phyloP scores from a whole-genome alignment of 371 early-diverging fungal species.

The Actinomortierella wolfii region DNA sequence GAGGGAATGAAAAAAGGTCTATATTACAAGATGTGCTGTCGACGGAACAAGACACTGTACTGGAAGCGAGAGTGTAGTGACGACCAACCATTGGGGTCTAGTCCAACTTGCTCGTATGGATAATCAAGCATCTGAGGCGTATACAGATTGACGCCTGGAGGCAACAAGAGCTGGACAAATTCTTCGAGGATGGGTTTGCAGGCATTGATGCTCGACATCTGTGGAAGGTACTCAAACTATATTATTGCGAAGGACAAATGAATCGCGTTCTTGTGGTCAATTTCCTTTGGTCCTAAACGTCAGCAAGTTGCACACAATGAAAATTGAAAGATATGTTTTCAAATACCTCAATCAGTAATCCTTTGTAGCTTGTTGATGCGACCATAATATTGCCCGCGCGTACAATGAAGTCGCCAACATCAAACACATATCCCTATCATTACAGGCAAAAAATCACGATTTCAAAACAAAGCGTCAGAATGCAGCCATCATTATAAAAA shows the following conservation, averaged over 20 bases:
- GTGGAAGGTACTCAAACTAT: constrained; percentile 43
- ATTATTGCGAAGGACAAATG: too few species aligned
- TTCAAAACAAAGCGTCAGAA: too few species aligned
- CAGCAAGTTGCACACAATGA: too few species aligned
- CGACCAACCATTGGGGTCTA: constrained; percentile 42
- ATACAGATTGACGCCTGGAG: constrained; percentile 32
- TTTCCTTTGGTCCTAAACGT: too few species aligned
- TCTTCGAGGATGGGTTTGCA: constrained; percentile 45
- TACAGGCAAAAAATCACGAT: too few species aligned
- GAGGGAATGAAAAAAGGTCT: neutral
- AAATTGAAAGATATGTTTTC: too few species aligned
- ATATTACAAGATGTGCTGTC: constrained; percentile 40
- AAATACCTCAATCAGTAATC: constrained; percentile 43
- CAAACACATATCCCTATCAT: constrained; percentile 31
- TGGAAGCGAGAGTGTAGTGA: constrained; percentile 44
- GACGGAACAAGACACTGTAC: constrained; percentile 38
- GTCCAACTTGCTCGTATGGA: constrained; percentile 46
- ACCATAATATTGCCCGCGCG: constrained; percentile 45
- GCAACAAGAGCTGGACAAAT: constrained; percentile 38
- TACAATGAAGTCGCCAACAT: constrained; percentile 43
- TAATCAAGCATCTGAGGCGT: constrained; percentile 44
- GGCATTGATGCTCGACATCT: constrained; percentile 36
- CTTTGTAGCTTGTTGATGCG: constrained; percentile 42
- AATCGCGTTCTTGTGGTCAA: too few species aligned
- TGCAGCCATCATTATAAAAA: too few species aligned